Evolutionary conservation across 2,329 filamentous ascomycete genomes (phyloP).

Genomic region (Fusarium humuli): DNA sequence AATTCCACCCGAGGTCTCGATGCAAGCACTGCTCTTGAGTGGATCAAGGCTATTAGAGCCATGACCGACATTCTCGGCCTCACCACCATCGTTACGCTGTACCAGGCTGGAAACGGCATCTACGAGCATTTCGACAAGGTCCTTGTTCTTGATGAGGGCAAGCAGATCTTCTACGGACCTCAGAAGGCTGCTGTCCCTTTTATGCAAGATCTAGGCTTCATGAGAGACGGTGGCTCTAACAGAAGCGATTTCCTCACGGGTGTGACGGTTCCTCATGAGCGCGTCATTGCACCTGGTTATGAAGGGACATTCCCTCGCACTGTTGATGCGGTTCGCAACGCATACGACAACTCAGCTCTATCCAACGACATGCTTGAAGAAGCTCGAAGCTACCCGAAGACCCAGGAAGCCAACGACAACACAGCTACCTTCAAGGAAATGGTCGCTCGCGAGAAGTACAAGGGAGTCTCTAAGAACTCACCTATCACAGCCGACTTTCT

Average conservation of each 20-base stretch:
- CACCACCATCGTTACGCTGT: slow-evolving; percentile 71
- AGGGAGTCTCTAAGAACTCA: slow-evolving; percentile 63
- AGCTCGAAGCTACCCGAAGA: slow-evolving; percentile 64
- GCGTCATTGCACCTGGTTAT: slow-evolving; percentile 64
- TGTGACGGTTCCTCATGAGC: slow-evolving; percentile 75
- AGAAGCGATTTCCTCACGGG: slow-evolving; percentile 74
- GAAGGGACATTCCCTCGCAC: slow-evolving; percentile 58
- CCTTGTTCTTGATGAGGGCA: slow-evolving; percentile 74
- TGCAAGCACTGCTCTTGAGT: slow-evolving; percentile 72
- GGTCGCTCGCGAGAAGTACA: slow-evolving; percentile 66
- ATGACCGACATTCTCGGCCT: slow-evolving; percentile 72
- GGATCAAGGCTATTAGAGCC: slow-evolving; percentile 67
- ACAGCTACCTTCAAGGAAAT: slow-evolving; percentile 66
- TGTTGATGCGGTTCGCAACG: slow-evolving; percentile 56
- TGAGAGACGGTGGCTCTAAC: slow-evolving; percentile 70
- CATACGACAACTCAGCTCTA: slow-evolving; percentile 65
- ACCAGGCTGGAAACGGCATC: slow-evolving; percentile 77
- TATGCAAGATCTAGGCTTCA: slow-evolving; percentile 73
- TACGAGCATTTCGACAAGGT: slow-evolving; percentile 78
- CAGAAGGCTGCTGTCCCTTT: slow-evolving; percentile 68
- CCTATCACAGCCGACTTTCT: slow-evolving; percentile 66
- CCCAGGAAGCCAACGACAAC: slow-evolving; percentile 58
- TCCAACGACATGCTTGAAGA: slow-evolving; percentile 64
- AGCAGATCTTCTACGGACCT: slow-evolving; percentile 74
- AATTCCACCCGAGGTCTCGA: slow-evolving; percentile 75